Conservation (phyloP, 1,139 yeast genomes). For the Geotrichum klebahnii region DNA sequence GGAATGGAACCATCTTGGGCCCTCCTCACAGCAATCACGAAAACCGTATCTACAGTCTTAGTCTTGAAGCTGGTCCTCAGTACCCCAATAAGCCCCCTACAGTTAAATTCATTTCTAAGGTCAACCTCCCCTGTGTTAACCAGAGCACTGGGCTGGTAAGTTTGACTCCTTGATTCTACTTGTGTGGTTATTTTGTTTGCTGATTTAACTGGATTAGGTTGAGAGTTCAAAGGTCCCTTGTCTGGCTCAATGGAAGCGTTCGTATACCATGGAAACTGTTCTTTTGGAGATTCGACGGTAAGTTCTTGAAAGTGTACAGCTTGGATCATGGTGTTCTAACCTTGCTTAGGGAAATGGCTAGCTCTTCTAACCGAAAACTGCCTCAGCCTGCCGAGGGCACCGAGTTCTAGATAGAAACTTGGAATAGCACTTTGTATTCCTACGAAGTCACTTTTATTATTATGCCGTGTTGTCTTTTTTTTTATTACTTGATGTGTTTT, state of each 20-base stretch:
- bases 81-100: slow-evolving; percentile 89
- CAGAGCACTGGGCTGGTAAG: slow-evolving; percentile 52
- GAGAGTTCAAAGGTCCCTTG: slow-evolving; percentile 59
- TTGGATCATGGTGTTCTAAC: background rate
- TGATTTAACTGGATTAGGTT: slow-evolving; percentile 31
- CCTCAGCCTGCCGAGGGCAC: slow-evolving; percentile 90
- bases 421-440: background rate
- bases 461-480: background rate
- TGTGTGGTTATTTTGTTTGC: no score
- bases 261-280: slow-evolving; percentile 86
- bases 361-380: slow-evolving; percentile 73
- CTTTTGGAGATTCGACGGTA: slow-evolving; percentile 75
- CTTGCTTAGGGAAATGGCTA: slow-evolving; percentile 63
- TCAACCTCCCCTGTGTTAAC: slow-evolving; percentile 89
- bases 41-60: slow-evolving; percentile 83
- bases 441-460: no score
- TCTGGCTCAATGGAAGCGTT: slow-evolving; percentile 78
- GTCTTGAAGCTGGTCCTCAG: slow-evolving; percentile 71
- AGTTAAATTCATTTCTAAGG: slow-evolving; percentile 72
- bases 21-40: slow-evolving; percentile 95
- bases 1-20: slow-evolving; percentile 96
- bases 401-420: slow-evolving; percentile 45
- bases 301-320: slow-evolving; percentile 3
- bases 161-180: background rate
- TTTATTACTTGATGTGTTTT: background rate